Conservation (phyloP, 2,329 filamentous ascomycete species). For the Cladosporium sp. region DNA sequence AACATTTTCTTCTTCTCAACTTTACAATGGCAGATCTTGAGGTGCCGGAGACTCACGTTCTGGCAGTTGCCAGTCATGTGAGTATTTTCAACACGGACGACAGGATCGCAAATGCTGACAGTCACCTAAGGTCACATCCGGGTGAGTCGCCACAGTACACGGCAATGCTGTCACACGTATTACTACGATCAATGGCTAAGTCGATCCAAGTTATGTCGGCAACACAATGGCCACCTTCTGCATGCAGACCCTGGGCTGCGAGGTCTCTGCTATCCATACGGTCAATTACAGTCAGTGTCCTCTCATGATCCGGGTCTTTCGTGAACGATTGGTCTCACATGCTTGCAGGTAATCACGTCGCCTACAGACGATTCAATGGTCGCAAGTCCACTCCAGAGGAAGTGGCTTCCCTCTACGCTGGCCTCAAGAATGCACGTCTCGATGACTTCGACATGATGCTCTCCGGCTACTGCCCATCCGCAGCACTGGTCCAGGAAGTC, state of each 20-base stretch:
- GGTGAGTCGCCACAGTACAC: slow-evolving; percentile 53
- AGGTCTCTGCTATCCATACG: slow-evolving; percentile 91
- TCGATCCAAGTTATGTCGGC: slow-evolving; percentile 75
- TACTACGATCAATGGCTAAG: slow-evolving; percentile 22
- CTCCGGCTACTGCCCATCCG: slow-evolving; percentile 90
- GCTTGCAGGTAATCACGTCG: slow-evolving; percentile 85
- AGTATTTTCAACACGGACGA: slow-evolving; percentile 36
- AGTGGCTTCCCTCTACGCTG: slow-evolving; percentile 80
- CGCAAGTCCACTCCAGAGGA: slow-evolving; percentile 78
- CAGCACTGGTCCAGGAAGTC: slow-evolving; percentile 78
- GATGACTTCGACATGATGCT: slow-evolving; percentile 93
- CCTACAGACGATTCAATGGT: slow-evolving; percentile 85
- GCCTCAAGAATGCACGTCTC: slow-evolving; percentile 78
- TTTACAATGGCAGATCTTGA: slow-evolving; percentile 20
- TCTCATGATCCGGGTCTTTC: neutral
- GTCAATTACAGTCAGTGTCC: slow-evolving; percentile 80
- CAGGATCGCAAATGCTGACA: slow-evolving; percentile 10
- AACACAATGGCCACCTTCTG: slow-evolving; percentile 97
- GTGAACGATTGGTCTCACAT: neutral
- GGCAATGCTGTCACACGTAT: neutral
- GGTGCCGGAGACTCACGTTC: slow-evolving; percentile 66
- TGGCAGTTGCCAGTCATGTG: slow-evolving; percentile 96
- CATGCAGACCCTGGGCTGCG: slow-evolving; percentile 89
- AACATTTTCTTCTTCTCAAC: neutral
- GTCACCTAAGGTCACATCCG: slow-evolving; percentile 64